Base-by-base conservation (phyloP, 2,329 filamentous ascomycete genomes). In the Trichophyton schoenleinii region DNA sequence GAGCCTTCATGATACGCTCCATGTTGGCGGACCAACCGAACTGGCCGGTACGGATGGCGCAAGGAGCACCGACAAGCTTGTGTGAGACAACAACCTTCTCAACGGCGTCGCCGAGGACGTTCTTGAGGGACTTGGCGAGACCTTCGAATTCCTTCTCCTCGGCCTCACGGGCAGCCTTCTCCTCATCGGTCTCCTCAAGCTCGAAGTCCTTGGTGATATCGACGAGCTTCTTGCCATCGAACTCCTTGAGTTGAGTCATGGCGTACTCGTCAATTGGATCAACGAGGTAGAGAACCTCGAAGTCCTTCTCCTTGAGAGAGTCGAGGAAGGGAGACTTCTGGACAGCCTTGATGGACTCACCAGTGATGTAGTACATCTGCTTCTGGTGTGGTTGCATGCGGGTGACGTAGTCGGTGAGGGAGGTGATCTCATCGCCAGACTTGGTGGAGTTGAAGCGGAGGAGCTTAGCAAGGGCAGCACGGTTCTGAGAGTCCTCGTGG, bases 1-100 rank as follows among this genome's bases (percentile, higher is more conserved):
- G 94, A 31, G 94, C 94, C 88, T 99, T 99, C 94, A 99, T 99
- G 87, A 99, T 99, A 83, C 94, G 94, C 86, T 99, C 94, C 94
- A 99, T 99, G 86, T 99, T 99, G 76, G 94, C 94, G 62, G 92
- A 97, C 94, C 94, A 99, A 80, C 94, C 94, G 79, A 99, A 99
- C 81, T 97, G 94, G 74, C 94, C 94, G 70, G 94, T 99, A 78
- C 94, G 92, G 84, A 99, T 97, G 76, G 94, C 94, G 80, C 94
- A 97, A 73, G 94, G 94, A 67, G 94, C 85, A 75, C 88, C 88
- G 70, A 88, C 85, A 64, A 99, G 87, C 87, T 97, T 97, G 88
- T 97, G 89, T 69, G 87, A 92, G 76, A 99, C 92, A 67, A 99
- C 91, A 46, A 99, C 94, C 88, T 99, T 99, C 89, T 99, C 94